These are phyloP conservation scores for Apiosordaria backusii DNA, from an alignment of 495 filamentous ascomycete species.

Conservation along the genomic window DNA sequence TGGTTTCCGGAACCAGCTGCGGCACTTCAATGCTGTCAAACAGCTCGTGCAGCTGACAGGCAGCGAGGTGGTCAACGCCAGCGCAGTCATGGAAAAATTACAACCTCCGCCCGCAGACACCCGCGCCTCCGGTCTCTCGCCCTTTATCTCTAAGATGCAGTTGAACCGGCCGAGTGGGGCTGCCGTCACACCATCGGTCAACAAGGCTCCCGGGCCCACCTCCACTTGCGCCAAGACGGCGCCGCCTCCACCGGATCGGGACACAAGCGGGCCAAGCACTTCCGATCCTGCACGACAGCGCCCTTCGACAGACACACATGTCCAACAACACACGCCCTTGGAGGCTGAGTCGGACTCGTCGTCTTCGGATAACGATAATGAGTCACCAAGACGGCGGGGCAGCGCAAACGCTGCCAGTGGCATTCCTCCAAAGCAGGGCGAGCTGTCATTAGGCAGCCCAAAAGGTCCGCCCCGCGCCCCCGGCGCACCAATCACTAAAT, in stretches of 20 bases:
- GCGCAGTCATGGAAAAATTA: slow-evolving; percentile 51
- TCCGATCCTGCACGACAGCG: neutral
- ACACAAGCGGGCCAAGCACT: neutral
- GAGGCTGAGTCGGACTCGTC: slow-evolving; percentile 17
- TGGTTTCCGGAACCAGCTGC: slow-evolving; percentile 68
- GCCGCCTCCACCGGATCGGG: slow-evolving; percentile 12
- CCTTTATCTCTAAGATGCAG: slow-evolving; percentile 27
- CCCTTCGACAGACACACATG: slow-evolving; percentile 10
- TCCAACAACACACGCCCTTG: slow-evolving; percentile 1
- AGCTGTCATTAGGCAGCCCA: slow-evolving; percentile 14
- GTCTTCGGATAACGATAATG: neutral
- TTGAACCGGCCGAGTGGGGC: slow-evolving; percentile 15
- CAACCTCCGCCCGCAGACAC: slow-evolving; percentile 17
- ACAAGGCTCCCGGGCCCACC: slow-evolving; percentile 5
- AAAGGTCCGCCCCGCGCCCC: slow-evolving; percentile 19
- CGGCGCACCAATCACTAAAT: slow-evolving; percentile 11
- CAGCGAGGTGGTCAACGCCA: slow-evolving; percentile 59
- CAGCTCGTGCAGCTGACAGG: slow-evolving; percentile 75
- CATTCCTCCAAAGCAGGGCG: slow-evolving; percentile 4
- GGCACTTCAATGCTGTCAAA: slow-evolving; percentile 71
- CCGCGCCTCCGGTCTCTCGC: slow-evolving; percentile 30
- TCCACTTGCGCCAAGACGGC: slow-evolving; percentile 7
- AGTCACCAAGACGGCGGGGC: slow-evolving; percentile 16
- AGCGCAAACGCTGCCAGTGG: slow-evolving; percentile 7
- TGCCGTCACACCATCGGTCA: slow-evolving; percentile 4